Percentiles rank a stretch among this genome's conserved stretches.
Evolutionary conservation across 2,329 filamentous ascomycete genomes (phyloP).

Genomic region (Aspergillus flavus): DNA sequence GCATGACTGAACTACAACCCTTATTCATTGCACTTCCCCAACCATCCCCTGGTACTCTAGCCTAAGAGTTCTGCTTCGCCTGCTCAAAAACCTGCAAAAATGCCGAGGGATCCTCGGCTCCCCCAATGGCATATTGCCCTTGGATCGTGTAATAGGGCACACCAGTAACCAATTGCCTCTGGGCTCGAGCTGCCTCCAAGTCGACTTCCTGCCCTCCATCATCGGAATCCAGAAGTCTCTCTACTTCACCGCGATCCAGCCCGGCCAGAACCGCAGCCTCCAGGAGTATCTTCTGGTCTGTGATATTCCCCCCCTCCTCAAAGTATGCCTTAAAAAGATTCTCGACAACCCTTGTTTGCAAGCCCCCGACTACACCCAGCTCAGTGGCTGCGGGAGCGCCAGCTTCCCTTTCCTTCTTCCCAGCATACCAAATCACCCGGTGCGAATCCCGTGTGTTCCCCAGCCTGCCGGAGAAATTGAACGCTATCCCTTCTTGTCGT

Average conservation of each 20-base stretch:
- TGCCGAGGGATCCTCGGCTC: slow-evolving; percentile 69
- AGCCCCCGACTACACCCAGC: slow-evolving; percentile 42
- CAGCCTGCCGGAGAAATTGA: slow-evolving; percentile 69
- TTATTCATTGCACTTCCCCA: background rate
- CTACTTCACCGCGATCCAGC: slow-evolving; percentile 55
- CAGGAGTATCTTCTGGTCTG: slow-evolving; percentile 55
- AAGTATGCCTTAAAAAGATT: slow-evolving; percentile 69
- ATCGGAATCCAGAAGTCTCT: slow-evolving; percentile 57
- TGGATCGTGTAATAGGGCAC: slow-evolving; percentile 79
- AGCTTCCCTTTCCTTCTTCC: slow-evolving; percentile 45
- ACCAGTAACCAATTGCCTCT: slow-evolving; percentile 60
- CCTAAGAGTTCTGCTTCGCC: slow-evolving; percentile 52
- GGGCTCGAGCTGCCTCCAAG: slow-evolving; percentile 56
- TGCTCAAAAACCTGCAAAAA: slow-evolving; percentile 69
- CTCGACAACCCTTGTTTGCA: slow-evolving; percentile 63
- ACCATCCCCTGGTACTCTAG: background rate
- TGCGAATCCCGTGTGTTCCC: slow-evolving; percentile 82
- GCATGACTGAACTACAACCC: background rate
- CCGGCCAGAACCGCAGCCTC: slow-evolving; percentile 58
- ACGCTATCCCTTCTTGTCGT: slow-evolving; percentile 68
- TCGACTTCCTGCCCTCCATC: slow-evolving; percentile 62
- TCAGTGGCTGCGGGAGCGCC: slow-evolving; percentile 10
- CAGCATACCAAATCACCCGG: slow-evolving; percentile 71
- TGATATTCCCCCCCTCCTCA: slow-evolving; percentile 66
- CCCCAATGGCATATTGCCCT: slow-evolving; percentile 65